These are phyloP conservation scores for Penicillium polonicum DNA, from an alignment of 2,329 filamentous ascomycete genomes.

Conservation along the genomic window DNA sequence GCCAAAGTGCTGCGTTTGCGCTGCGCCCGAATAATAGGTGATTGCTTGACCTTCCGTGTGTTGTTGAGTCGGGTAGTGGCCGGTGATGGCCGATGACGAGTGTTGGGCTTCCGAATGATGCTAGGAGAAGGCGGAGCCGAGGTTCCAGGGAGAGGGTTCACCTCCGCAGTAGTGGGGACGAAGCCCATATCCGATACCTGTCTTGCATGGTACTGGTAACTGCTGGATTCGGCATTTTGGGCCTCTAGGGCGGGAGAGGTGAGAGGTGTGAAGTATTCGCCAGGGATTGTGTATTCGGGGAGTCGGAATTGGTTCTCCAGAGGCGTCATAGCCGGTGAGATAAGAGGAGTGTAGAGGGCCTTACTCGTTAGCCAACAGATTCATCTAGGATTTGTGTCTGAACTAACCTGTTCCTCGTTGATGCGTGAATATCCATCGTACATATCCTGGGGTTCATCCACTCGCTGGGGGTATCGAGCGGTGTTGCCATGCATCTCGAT, in stretches of 20 bases:
- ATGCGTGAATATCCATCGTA: slow-evolving; percentile 47
- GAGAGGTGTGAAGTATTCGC: slow-evolving; percentile 52
- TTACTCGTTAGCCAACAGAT: slow-evolving; percentile 19
- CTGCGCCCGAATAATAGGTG: slow-evolving; percentile 46
- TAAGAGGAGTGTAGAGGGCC: slow-evolving; percentile 51
- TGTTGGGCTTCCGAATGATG: slow-evolving; percentile 38
- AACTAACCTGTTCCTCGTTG: slow-evolving; percentile 45
- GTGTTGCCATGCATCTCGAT: slow-evolving; percentile 48
- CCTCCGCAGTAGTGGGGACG: slow-evolving; percentile 44
- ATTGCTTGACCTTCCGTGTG: slow-evolving; percentile 44
- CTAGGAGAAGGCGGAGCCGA: slow-evolving; percentile 29
- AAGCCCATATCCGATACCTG: slow-evolving; percentile 43
- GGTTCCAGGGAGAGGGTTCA: slow-evolving; percentile 32
- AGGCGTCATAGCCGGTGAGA: slow-evolving; percentile 53
- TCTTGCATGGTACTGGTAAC: slow-evolving; percentile 37
- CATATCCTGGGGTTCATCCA: slow-evolving; percentile 43
- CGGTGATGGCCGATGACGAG: slow-evolving; percentile 36
- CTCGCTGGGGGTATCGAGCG: slow-evolving; percentile 40
- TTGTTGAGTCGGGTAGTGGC: slow-evolving; percentile 33
- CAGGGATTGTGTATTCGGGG: slow-evolving; percentile 49
- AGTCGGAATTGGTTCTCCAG: slow-evolving; percentile 49
- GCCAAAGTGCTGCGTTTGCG: slow-evolving; percentile 38
- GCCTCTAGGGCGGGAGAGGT: slow-evolving; percentile 53
- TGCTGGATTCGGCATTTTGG: slow-evolving; percentile 38
- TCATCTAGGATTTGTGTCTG: background rate